Conservation (phyloP, 2,329 filamentous ascomycete genomes). For the Aspergillus pseudotamarii region DNA sequence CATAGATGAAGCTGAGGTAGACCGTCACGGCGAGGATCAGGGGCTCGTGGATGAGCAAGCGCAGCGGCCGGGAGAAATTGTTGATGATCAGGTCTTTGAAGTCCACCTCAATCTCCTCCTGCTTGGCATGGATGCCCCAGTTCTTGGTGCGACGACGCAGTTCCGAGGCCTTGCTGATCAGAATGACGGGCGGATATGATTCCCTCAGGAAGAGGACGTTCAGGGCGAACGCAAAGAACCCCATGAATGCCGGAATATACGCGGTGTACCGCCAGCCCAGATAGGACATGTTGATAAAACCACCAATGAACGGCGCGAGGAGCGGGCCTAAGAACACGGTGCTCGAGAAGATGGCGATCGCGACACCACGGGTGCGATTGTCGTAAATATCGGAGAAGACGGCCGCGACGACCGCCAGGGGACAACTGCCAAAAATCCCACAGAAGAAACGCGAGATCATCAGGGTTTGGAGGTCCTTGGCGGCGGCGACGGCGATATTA, state of each 20-base stretch:
- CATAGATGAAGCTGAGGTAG: constrained; percentile 45
- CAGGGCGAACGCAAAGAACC: constrained; percentile 45
- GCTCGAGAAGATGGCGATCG: constrained; percentile 53
- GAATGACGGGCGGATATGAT: constrained; percentile 56
- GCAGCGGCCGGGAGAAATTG: constrained; percentile 50
- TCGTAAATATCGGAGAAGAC: constrained; percentile 53
- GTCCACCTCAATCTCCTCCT: constrained; percentile 55
- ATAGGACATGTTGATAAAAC: constrained; percentile 49
- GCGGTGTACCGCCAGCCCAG: constrained; percentile 55
- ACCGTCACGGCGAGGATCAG: constrained; percentile 45
- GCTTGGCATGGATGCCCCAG: constrained; percentile 61
- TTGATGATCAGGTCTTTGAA: constrained; percentile 49
- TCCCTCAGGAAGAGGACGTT: constrained; percentile 51
- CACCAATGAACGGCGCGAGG: constrained; percentile 52
- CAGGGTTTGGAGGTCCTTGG: constrained; percentile 39
- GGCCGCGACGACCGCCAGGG: constrained; percentile 44
- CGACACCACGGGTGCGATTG: constrained; percentile 37
- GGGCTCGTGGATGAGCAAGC: constrained; percentile 45
- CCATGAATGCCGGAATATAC: constrained; percentile 55
- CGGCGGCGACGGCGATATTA: constrained; percentile 46
- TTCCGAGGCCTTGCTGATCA: constrained; percentile 55
- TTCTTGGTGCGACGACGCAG: constrained; percentile 57
- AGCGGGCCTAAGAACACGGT: constrained; percentile 58
- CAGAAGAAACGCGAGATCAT: constrained; percentile 48
- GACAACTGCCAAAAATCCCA: constrained; percentile 47